Conservation (phyloP, 2,329 filamentous ascomycete genomes). For the Talaromyces sp. region DNA sequence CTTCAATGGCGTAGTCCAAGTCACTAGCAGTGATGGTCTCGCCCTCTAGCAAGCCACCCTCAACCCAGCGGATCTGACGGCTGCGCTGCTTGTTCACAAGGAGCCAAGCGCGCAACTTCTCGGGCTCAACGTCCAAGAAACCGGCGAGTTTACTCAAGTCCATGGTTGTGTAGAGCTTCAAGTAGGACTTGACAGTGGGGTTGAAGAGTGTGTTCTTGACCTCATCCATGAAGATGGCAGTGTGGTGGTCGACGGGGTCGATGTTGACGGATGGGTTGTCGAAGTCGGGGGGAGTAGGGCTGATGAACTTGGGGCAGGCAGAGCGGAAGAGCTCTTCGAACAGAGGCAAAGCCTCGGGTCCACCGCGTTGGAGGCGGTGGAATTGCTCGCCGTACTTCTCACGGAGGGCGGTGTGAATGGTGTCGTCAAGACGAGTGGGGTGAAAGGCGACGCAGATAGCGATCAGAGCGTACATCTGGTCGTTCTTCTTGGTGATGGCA, state of each 20-base stretch:
- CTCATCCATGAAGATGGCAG: slow-evolving; percentile 98
- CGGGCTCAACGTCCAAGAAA: slow-evolving; percentile 95
- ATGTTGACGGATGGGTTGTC: slow-evolving; percentile 95
- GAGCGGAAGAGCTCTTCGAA: slow-evolving; percentile 98
- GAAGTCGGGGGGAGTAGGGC: slow-evolving; percentile 93
- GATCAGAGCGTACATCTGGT: slow-evolving; percentile 99
- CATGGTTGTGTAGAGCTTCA: slow-evolving; percentile 99
- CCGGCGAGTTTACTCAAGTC: slow-evolving; percentile 96
- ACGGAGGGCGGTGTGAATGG: slow-evolving; percentile 93
- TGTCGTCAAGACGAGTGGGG: slow-evolving; percentile 95
- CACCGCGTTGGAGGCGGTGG: slow-evolving; percentile 91
- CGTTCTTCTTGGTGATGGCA: slow-evolving; percentile 99
- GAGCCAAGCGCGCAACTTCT: slow-evolving; percentile 89
- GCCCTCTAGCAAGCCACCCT: slow-evolving; percentile 84
- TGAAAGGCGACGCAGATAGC: slow-evolving; percentile 99
- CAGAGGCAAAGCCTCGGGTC: slow-evolving; percentile 89
- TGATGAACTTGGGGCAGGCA: slow-evolving; percentile 99
- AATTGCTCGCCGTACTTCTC: slow-evolving; percentile 99
- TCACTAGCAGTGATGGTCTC: slow-evolving; percentile 92
- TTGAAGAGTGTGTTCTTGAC: slow-evolving; percentile 99
- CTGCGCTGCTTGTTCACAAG: slow-evolving; percentile 98
- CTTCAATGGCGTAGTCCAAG: slow-evolving; percentile 94
- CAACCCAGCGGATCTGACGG: slow-evolving; percentile 91
- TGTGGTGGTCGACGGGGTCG: slow-evolving; percentile 95
- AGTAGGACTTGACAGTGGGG: slow-evolving; percentile 95